Base-by-base conservation (phyloP, 768 basidiomycete genomes). In the Auriculariales sp. region DNA sequence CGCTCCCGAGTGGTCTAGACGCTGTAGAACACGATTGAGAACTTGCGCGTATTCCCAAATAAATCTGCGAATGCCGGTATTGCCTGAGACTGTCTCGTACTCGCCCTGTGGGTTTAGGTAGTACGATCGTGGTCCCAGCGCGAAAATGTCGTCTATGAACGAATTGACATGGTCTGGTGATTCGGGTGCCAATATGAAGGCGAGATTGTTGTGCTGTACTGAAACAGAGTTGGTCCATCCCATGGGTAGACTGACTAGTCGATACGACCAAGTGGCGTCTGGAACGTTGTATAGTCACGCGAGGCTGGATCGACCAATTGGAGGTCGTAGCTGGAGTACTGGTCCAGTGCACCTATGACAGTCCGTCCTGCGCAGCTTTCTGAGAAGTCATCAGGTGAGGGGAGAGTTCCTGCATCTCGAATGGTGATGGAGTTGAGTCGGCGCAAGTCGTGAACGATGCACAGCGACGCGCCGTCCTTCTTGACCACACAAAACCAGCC, bases 401-500 rank as follows among this genome's bases (percentile, higher is more conserved):
- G 39, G 10, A 44, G 39, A 2, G 39, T 44, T 0, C 49, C 44
- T 0, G 67, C 58, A 45, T 72, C 54, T 1, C 53, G 55, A 0
- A 61, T 55, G 0, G 57, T 57, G 2, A 59, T 39, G 25, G 46
- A 33, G 49, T 71, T 71, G 0, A 71, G 58, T 0, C 62, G 66
- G 49, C 70, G 61, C 0, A 71, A 54, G 50, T 59, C 58, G 39
- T 70, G 67, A 0, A 71, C 67, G 0, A 68, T 48, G 0, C 61
- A 53, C 1, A 71, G 53, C 0, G 55, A 57, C 28, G 64, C 62
- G 0, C 66, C 59, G 49, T 69, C 63, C 50, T 67, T 66, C 53
- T 71, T 71, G 0, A 61, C 27, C 0, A 71, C 66, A 19, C 57
- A 61, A 46, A 72, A 74, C 69, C 66, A 71, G 5, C 61, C 49